Base-by-base conservation (phyloP, 345 rosid species). In the Citrus cavaleriei region DNA sequence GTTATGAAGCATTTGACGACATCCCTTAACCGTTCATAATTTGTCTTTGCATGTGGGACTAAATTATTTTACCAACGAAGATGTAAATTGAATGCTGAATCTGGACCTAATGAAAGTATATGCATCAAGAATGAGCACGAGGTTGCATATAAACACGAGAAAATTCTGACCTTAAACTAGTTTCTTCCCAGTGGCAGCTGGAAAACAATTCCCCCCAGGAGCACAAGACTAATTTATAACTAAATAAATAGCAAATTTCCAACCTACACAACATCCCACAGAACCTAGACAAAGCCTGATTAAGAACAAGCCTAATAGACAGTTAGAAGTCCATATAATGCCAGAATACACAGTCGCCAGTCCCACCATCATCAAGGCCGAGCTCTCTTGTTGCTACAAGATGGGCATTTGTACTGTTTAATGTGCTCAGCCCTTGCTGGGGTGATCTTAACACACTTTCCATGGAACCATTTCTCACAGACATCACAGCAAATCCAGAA, bases 391-490 rank as follows among this genome's bases (percentile, higher is more conserved):
- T 91, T 95, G 90, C 95, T 89, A 92, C 98, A 95, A 62, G 96
- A 86, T 13, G 98, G 98, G 83, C 97, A 95, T 82, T 95, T 95
- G 85, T 93, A 95, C 80, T 90, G 96, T 90, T 93, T 93, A 68
- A 95, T 91, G 81, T 93, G 97, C 81, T 93, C 98, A 27, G 98
- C 98, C 79, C 90, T 89, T 4, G 96, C 94, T 28, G 97, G 98
- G 46, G 98, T 91, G 80, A 95, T 90, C 92, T 91, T 93, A 70
- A 95, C 97, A 65, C 98, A 95, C 87, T 88, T 89, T 34, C 92
- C 94, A 70, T 89, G 94, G 83, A 91, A 90, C 93, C 93, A 90
- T 78, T 84, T 90, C 85, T 90, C 91, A 54, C 93, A 88, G 64
- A 84, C 10, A 65, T 90, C 93, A 21, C 93, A 90, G 82, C 90